These are phyloP conservation scores for Sugiyamaella marilandica DNA, from an alignment of 805 yeast genomes.

Conservation along the genomic window DNA sequence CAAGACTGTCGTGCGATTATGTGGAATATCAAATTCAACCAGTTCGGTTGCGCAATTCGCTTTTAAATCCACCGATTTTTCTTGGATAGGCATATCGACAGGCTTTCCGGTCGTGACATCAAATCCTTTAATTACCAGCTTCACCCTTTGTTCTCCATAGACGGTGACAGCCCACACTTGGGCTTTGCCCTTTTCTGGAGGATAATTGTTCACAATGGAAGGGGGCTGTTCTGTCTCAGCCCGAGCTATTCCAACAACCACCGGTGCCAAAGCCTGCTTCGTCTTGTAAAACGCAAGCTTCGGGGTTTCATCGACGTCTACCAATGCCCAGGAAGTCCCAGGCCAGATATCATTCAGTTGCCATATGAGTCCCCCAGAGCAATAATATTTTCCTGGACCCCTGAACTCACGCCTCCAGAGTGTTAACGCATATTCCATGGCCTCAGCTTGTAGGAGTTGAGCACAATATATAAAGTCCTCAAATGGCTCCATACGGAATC, in stretches of 20 bases:
- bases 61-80: not conserved
- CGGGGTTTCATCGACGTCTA: conserved; percentile 39
- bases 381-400: conserved; percentile 30
- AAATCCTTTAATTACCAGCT: not conserved
- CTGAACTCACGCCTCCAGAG: conserved; percentile 45
- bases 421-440: conserved; percentile 41
- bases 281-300: conserved; percentile 44
- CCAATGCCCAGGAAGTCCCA: conserved; percentile 44
- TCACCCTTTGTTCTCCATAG: not conserved
- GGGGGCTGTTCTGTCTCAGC: conserved; percentile 1
- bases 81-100: not conserved
- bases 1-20: not conserved
- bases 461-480: conserved; percentile 43
- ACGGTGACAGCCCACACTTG: conserved; percentile 5
- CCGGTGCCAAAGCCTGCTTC: conserved; percentile 37
- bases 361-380: conserved; percentile 49
- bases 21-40: not conserved
- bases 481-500: conserved; percentile 24
- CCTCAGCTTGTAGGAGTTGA: conserved; percentile 48
- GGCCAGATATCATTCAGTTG: conserved; percentile 52
- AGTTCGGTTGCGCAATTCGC: not conserved
- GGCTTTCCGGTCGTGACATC: not conserved
- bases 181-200: not conserved
- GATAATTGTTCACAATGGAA: not conserved
- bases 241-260: conserved; percentile 34